phyloP scores from a whole-genome alignment of 2,329 filamentous ascomycete genomes.

The Exophiala calicioides region DNA sequence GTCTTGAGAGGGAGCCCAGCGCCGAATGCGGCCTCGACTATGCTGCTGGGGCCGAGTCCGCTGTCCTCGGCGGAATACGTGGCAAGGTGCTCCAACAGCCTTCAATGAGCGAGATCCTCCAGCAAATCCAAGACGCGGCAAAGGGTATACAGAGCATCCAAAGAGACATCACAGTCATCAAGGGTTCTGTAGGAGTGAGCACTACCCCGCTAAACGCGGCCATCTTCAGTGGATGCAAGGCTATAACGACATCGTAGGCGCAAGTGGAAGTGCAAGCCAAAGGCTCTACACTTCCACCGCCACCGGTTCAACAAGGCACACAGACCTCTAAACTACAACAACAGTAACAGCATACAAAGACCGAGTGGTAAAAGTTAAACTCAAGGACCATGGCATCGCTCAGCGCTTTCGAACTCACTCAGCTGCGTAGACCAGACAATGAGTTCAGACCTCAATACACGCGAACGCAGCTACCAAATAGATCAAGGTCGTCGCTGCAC shows the following conservation, averaged over 20 bases:
- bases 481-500: slow-evolving; percentile 10
- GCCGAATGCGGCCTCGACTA: too few relatives aligned
- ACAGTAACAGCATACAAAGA: slow-evolving; percentile 2
- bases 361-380: slow-evolving; percentile 4
- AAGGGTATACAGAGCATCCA: slow-evolving; percentile 15
- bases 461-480: slow-evolving; percentile 1
- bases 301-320: background rate
- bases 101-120: slow-evolving; percentile 3
- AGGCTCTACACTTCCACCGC: slow-evolving; percentile 4
- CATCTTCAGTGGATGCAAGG: slow-evolving; percentile 6
- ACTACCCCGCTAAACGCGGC: slow-evolving; percentile 4
- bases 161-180: slow-evolving; percentile 9
- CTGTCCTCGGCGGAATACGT: too few relatives aligned
- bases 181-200: slow-evolving; percentile 9
- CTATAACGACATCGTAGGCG: slow-evolving; percentile 7
- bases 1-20: too few relatives aligned
- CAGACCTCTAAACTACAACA: background rate
- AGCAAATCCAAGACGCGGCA: slow-evolving; percentile 9
- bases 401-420: slow-evolving; percentile 2
- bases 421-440: background rate
- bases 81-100: slow-evolving; percentile 10
- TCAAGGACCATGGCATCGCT: slow-evolving; percentile 4
- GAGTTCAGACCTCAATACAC: background rate
- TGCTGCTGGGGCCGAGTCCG: too few relatives aligned
- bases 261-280: slow-evolving; percentile 10